phyloP scores from a whole-genome alignment of 2,329 filamentous ascomycete genomes.

The Whalleya microplaca region DNA sequence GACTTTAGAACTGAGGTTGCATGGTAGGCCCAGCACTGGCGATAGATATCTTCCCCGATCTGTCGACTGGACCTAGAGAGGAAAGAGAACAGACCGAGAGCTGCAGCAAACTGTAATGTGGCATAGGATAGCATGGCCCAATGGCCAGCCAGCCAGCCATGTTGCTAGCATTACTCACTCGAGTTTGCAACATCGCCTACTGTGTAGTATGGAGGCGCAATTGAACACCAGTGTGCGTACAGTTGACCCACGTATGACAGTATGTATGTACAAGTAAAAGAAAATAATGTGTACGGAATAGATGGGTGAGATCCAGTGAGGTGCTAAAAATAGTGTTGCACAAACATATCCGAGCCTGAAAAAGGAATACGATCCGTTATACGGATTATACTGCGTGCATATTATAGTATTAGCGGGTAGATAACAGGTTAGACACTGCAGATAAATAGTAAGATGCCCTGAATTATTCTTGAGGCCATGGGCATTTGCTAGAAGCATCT shows the following conservation, averaged over 20 bases:
- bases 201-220: too few species aligned
- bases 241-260: not conserved
- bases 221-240: not conserved
- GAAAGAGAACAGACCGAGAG: conserved; percentile 26
- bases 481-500: too few species aligned
- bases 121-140: conserved; percentile 1
- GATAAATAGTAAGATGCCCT: too few species aligned
- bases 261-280: too few species aligned
- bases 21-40: not conserved
- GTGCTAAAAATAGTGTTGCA: not conserved
- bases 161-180: conserved; percentile 8
- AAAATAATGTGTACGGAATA: too few species aligned
- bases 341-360: not conserved
- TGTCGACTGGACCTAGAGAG: not conserved
- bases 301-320: not conserved
- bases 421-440: not conserved
- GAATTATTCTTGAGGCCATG: too few species aligned
- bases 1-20: not conserved
- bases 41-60: not conserved
- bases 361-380: not conserved
- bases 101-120: conserved; percentile 30
- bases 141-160: too few species aligned
- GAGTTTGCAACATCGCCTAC: conserved; percentile 6
- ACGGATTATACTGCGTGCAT: too few species aligned
- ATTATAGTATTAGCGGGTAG: not conserved